These are phyloP conservation scores for Plicaturopsis crispa DNA, from an alignment of 768 basidiomycete species.

Conservation along the genomic window DNA sequence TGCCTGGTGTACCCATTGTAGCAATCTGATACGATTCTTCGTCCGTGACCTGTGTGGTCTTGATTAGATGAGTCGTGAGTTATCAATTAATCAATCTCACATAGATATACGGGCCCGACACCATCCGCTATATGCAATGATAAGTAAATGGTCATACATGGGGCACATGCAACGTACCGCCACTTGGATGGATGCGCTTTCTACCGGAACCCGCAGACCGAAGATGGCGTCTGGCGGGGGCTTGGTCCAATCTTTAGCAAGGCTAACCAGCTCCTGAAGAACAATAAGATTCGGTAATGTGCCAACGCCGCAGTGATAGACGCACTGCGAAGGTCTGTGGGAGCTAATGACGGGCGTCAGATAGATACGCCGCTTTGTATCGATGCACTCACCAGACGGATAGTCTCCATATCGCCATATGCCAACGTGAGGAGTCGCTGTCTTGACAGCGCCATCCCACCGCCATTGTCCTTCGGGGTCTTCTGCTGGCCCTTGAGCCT, in stretches of 20 bases:
- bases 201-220: slow-evolving; percentile 76
- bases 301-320: slow-evolving; percentile 4
- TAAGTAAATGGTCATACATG: slow-evolving; percentile 8
- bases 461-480: slow-evolving; percentile 54
- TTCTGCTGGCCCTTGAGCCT: slow-evolving; percentile 74
- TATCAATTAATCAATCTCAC: slow-evolving; percentile 31
- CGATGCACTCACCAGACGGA: slow-evolving; percentile 49
- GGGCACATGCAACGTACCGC: slow-evolving; percentile 43
- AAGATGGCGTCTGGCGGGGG: slow-evolving; percentile 76
- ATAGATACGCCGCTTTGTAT: slow-evolving; percentile 2
- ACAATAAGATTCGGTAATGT: slow-evolving; percentile 6
- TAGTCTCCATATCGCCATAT: slow-evolving; percentile 82
- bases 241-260: slow-evolving; percentile 81
- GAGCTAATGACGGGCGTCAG: slow-evolving; percentile 35
- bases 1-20: slow-evolving; percentile 72
- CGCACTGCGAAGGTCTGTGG: slow-evolving; percentile 61
- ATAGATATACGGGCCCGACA: slow-evolving; percentile 80
- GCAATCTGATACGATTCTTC: slow-evolving; percentile 90
- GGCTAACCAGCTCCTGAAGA: slow-evolving; percentile 66
- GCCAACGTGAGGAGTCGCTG: slow-evolving; percentile 76
- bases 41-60: slow-evolving; percentile 50
- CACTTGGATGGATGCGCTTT: slow-evolving; percentile 79
- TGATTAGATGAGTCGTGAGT: slow-evolving; percentile 9
- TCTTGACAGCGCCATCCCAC: slow-evolving; percentile 62
- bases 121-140: slow-evolving; percentile 49